Evolutionary conservation across 345 rosid species (phyloP).

Genomic region (Gossypium rotundifolium): DNA sequence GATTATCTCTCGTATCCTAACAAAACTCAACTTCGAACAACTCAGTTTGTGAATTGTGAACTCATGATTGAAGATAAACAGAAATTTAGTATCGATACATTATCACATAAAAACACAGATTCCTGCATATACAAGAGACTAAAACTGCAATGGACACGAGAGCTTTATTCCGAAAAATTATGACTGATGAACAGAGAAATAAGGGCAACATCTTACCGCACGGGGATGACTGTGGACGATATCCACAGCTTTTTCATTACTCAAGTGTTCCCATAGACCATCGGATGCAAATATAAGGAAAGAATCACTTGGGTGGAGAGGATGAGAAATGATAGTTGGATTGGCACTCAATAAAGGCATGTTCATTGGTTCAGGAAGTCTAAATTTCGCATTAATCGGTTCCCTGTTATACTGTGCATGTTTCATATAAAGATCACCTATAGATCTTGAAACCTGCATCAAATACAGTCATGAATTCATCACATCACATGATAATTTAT

Average conservation of each 20-base stretch:
- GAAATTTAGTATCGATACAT: background rate
- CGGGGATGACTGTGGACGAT: constrained; percentile 72
- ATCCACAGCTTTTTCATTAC: constrained; percentile 78
- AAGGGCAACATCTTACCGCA: constrained; percentile 45
- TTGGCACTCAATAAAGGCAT: constrained; percentile 68
- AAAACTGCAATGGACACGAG: background rate
- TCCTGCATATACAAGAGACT: background rate
- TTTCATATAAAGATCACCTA: constrained; percentile 85
- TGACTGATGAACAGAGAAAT: background rate
- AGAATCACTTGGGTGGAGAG: constrained; percentile 70
- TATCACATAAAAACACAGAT: background rate
- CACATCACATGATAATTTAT: no score
- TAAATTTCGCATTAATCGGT: constrained; percentile 59
- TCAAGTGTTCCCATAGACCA: constrained; percentile 95
- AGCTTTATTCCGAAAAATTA: constrained; percentile 21
- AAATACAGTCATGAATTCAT: constrained; percentile 12
- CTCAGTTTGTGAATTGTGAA: background rate
- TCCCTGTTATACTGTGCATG: constrained; percentile 53
- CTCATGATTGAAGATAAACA: background rate
- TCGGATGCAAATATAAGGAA: constrained; percentile 92
- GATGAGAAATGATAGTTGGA: constrained; percentile 58
- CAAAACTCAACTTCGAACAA: background rate
- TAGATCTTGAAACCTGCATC: constrained; percentile 76
- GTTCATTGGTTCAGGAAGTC: constrained; percentile 67
- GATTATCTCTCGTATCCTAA: background rate